phyloP scores from a whole-genome alignment of 805 yeast species.

The Candida xyloterini region DNA sequence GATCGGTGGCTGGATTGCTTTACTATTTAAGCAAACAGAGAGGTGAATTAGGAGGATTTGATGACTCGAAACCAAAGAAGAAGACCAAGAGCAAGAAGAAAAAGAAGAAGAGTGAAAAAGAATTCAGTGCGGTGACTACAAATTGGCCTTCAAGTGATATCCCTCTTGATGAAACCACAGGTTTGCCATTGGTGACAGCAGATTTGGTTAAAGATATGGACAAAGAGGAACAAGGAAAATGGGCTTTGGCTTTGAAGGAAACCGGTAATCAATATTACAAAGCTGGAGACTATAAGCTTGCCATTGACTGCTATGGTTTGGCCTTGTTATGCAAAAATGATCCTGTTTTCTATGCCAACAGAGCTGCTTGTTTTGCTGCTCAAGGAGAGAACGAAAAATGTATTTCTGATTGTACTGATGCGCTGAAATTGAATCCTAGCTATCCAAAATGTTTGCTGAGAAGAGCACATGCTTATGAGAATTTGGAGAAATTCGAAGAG shows the following conservation, averaged over 20 bases:
- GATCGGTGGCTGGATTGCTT: constrained; percentile 47
- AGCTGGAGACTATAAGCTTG: constrained; percentile 64
- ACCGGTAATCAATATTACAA: constrained; percentile 85
- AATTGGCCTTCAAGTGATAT: constrained; percentile 31
- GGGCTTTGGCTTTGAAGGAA: constrained; percentile 78
- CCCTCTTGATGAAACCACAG: constrained; percentile 49
- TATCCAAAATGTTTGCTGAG: constrained; percentile 89
- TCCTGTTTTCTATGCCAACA: constrained; percentile 88
- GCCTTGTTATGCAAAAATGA: constrained; percentile 77
- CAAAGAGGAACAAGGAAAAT: constrained; percentile 51
- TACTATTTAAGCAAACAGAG: constrained; percentile 38
- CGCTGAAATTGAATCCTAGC: constrained; percentile 81
- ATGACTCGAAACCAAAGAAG: constrained; percentile 27
- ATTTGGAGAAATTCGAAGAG: constrained; percentile 70
- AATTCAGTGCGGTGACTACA: constrained; percentile 26
- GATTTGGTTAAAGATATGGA: constrained; percentile 45
- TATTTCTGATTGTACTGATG: constrained; percentile 81
- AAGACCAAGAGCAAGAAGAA: constrained; percentile 40
- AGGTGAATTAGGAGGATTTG: constrained; percentile 14
- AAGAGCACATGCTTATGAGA: constrained; percentile 90
- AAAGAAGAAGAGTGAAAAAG: constrained; percentile 40
- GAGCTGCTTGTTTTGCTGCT: constrained; percentile 94
- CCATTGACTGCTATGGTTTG: constrained; percentile 72
- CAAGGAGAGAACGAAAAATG: constrained; percentile 78
- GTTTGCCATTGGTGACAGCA: constrained; percentile 55